A percentile compares a stretch with the other conserved stretches of the same genome.
These are phyloP conservation scores for Alternaria triticina DNA, from an alignment of 2,329 filamentous ascomycete species.

Conservation along the genomic window DNA sequence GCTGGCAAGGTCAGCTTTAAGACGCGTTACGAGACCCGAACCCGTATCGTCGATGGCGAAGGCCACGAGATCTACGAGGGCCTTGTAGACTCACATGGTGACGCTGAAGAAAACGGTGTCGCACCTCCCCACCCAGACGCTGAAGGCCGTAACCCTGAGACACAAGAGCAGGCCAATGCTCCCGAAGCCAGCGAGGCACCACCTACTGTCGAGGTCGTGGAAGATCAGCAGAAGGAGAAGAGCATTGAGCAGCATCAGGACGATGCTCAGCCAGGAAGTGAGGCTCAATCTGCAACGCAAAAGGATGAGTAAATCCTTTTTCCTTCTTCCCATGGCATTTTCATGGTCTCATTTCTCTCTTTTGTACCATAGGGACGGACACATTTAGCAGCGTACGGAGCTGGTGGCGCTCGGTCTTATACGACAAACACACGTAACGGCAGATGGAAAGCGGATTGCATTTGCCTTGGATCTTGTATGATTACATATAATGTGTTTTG, in stretches of 20 bases:
- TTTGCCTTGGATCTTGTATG: slow-evolving; percentile 9
- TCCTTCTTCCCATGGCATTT: slow-evolving; percentile 2
- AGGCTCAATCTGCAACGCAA: slow-evolving; percentile 45
- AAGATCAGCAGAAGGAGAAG: slow-evolving; percentile 55
- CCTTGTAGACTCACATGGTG: slow-evolving; percentile 46
- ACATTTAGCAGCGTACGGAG: slow-evolving; percentile 17
- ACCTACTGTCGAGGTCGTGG: slow-evolving; percentile 48
- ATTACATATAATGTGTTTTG: slow-evolving; percentile 12
- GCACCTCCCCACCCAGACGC: slow-evolving; percentile 64
- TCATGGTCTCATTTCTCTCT: slow-evolving; percentile 6
- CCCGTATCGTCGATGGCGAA: slow-evolving; percentile 77
- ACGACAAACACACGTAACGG: slow-evolving; percentile 3
- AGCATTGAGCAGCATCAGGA: slow-evolving; percentile 46
- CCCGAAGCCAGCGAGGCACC: slow-evolving; percentile 50
- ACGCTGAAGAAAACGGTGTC: slow-evolving; percentile 41
- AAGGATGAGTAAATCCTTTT: slow-evolving; percentile 21
- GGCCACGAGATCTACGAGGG: slow-evolving; percentile 75
- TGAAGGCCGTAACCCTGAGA: slow-evolving; percentile 64
- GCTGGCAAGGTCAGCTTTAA: slow-evolving; percentile 95
- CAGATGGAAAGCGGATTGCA: slow-evolving; percentile 3
- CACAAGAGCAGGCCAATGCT: slow-evolving; percentile 51
- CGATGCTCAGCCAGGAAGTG: slow-evolving; percentile 48
- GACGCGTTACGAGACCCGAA: slow-evolving; percentile 94
- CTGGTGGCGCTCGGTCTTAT: slow-evolving; percentile 14
- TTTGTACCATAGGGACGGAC: slow-evolving; percentile 22